phyloP scores from a whole-genome alignment of 805 yeast species.

The Lipomyces starkeyi region DNA sequence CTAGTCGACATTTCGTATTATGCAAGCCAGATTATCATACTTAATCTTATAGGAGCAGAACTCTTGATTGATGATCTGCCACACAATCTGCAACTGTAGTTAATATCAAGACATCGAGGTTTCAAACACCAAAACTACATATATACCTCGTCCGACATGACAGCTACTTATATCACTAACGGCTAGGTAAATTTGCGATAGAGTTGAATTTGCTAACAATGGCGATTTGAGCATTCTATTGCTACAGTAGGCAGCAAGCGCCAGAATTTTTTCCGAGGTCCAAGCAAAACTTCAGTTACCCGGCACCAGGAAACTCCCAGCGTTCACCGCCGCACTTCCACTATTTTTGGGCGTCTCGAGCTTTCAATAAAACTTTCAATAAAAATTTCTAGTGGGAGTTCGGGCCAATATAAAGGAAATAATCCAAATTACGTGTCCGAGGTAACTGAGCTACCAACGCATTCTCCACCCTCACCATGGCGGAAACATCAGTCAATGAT shows the following conservation, averaged over 20 bases:
- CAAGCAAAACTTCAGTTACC: too few species aligned
- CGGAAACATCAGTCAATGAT: slow-evolving; percentile 9
- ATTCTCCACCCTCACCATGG: neutral
- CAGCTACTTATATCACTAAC: neutral
- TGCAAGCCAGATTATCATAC: slow-evolving; percentile 21
- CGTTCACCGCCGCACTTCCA: too few species aligned
- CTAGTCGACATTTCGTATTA: neutral
- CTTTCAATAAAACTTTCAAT: neutral
- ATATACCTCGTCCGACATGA: slow-evolving; percentile 37
- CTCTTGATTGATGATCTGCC: slow-evolving; percentile 96
- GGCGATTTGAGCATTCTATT: too few species aligned
- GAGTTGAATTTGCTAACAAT: neutral
- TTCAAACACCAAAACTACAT: neutral
- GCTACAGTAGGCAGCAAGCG: too few species aligned
- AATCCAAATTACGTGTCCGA: neutral
- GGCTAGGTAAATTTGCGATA: too few species aligned
- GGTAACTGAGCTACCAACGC: neutral
- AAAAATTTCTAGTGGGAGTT: neutral
- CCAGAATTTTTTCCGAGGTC: too few species aligned
- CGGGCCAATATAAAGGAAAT: neutral
- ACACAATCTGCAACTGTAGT: slow-evolving; percentile 65
- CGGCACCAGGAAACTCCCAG: too few species aligned
- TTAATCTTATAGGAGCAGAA: slow-evolving; percentile 94
- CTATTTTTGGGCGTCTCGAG: too few species aligned
- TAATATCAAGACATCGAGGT: neutral